Base-by-base conservation (phyloP, 2,329 filamentous ascomycete species). In the Hawksworthiomyces lignivorus region DNA sequence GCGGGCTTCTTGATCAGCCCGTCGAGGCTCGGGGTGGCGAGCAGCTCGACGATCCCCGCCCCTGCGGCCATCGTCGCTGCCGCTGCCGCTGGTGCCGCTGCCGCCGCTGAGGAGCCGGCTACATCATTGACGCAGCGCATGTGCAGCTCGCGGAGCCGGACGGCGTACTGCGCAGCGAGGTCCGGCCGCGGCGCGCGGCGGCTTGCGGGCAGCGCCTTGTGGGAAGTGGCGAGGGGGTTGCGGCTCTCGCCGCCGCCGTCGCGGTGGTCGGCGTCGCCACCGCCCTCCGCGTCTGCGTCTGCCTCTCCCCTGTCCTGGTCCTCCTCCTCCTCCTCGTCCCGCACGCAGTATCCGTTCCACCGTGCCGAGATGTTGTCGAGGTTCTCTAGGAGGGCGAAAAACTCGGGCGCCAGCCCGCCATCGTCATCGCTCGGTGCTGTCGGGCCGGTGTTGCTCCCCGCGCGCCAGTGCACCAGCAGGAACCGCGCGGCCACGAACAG, bases 401-500 rank as follows among this genome's bases (percentile, higher is more conserved):
- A 40, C 7, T 15, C 24, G 3, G 38, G 38, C 11, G 38, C 24
- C 24, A 26, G 12, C 24, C 8, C 8, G 24, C 5, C 48, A 30
- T 60, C 56, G 43, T 63, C 59, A 27, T 15, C 62, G 55, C 12
- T 58, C 57, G 15, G 60, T 54, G 53, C 57, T 61, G 5, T 58
- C 59, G 34, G 60, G 56, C 7, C 60, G 51, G 8, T 49, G 43
- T 10, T 45, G 43, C 42, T 26, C 51, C 40, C 24, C 24, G 24
- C 24, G 14, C 35, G 35, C 41, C 55, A 52, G 36, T 58, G 54
- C 5, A 60, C 46, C 8, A 72, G 54, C 1, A 72, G 52, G 5
- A 68, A 60, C 12, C 67, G 54, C 0, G 58, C 66, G 17, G 63
- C 66, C 14, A 71, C 56, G 33, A 68, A 72, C 0, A 63, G 56